phyloP scores from a whole-genome alignment of 257 asterid species.

The Orobanche coerulescens region DNA sequence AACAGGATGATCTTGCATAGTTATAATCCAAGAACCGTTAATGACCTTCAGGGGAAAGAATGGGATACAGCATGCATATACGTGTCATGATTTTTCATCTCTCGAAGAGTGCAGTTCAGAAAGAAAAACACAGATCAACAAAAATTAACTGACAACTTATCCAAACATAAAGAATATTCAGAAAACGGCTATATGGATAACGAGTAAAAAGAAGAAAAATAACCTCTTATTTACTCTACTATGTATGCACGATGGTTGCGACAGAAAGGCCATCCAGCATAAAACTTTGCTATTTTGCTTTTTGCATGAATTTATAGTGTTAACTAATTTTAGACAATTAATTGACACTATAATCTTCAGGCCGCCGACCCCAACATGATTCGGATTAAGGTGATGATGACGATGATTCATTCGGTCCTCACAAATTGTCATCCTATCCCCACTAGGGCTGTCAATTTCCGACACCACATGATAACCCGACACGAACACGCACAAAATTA shows the following conservation, averaged over 20 bases:
- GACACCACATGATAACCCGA: too few relatives aligned
- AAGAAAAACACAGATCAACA: not conserved
- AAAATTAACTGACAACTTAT: not conserved
- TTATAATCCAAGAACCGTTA: constrained; percentile 16
- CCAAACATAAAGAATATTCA: not conserved
- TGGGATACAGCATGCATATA: not conserved
- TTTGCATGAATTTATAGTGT: too few relatives aligned
- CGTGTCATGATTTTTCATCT: not conserved
- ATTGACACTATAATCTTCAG: too few relatives aligned
- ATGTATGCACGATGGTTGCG: too few relatives aligned
- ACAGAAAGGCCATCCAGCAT: too few relatives aligned
- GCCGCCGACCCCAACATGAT: too few relatives aligned
- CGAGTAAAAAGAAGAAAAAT: not conserved
- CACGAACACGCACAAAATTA: too few relatives aligned
- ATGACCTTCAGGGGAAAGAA: not conserved
- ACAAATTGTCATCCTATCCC: not conserved
- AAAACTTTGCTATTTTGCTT: too few relatives aligned
- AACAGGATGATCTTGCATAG: constrained; percentile 13
- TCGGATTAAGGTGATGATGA: too few relatives aligned
- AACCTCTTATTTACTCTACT: too few relatives aligned
- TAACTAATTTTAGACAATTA: too few relatives aligned
- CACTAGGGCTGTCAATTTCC: too few relatives aligned
- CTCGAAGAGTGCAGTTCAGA: not conserved
- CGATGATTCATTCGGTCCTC: not conserved
- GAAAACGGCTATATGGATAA: not conserved